These are phyloP conservation scores for Trichoderma pleuroti DNA, from an alignment of 2,329 filamentous ascomycete species.

Conservation along the genomic window DNA sequence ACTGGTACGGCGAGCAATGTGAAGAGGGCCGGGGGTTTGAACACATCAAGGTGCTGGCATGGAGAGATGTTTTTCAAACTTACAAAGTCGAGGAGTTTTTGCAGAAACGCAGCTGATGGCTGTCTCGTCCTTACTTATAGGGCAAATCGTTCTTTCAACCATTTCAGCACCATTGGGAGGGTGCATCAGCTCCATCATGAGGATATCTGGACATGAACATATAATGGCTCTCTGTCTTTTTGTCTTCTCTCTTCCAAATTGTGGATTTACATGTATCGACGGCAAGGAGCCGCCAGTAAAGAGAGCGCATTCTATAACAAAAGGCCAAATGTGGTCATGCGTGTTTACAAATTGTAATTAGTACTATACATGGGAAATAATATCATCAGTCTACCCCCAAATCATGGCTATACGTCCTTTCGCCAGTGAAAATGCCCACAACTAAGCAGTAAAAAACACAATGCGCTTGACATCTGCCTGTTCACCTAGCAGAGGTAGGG, in stretches of 20 bases:
- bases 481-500: conserved; percentile 44
- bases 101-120: conserved; percentile 26
- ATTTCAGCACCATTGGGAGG: neutral
- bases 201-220: neutral
- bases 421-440: neutral
- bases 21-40: conserved; percentile 47
- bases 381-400: neutral
- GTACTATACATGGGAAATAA: neutral
- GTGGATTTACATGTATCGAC: neutral
- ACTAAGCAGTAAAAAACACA: neutral
- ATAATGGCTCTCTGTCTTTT: neutral
- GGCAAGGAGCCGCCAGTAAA: neutral
- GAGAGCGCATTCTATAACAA: neutral
- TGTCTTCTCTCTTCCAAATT: neutral
- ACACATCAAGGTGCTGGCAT: conserved; percentile 46
- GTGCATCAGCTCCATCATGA: neutral
- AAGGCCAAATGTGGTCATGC: neutral
- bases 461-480: neutral
- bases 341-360: neutral
- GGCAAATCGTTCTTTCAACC: neutral
- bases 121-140: conserved; percentile 2
- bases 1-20: conserved; percentile 51
- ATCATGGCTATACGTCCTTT: neutral
- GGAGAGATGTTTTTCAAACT: conserved; percentile 39
- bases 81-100: neutral